phyloP scores from a whole-genome alignment of 1,284 basidiomycete genomes.

The Rhodotorula sp. region DNA sequence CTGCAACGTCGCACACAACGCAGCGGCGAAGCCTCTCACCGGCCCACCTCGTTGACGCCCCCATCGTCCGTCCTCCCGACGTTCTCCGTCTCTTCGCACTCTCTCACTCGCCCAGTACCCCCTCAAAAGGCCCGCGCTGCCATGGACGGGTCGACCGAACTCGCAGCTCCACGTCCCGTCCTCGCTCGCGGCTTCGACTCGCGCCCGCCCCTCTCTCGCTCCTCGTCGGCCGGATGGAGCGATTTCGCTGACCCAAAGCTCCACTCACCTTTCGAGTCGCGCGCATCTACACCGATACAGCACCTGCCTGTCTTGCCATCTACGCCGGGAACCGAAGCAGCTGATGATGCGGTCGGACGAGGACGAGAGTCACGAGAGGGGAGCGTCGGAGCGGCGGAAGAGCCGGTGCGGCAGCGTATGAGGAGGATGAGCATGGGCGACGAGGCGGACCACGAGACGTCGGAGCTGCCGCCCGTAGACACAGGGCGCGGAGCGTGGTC shows the following conservation, averaged over 20 bases:
- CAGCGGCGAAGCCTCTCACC: too few relatives aligned
- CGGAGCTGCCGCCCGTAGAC: neutral
- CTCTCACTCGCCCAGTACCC: neutral
- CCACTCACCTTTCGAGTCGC: too few relatives aligned
- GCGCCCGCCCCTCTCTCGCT: neutral
- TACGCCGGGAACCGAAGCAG: neutral
- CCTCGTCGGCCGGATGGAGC: neutral
- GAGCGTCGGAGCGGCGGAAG: neutral
- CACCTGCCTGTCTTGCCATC: too few relatives aligned
- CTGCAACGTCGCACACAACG: too few relatives aligned
- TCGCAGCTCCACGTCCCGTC: neutral
- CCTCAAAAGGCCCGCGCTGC: neutral
- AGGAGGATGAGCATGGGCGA: conserved; percentile 14
- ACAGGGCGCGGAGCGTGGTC: conserved; percentile 47
- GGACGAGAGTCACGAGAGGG: neutral
- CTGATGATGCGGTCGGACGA: neutral
- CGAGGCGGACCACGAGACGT: neutral
- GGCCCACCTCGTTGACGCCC: too few relatives aligned
- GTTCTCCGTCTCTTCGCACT: neutral
- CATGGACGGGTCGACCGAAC: conserved; percentile 1
- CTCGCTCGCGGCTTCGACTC: neutral
- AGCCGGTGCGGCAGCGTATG: conserved; percentile 9
- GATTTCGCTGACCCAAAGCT: neutral
- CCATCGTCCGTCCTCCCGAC: too few relatives aligned
- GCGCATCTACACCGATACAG: too few relatives aligned